Conservation (phyloP, 2,329 filamentous ascomycete species). For the Ophiobolus disseminans region DNA sequence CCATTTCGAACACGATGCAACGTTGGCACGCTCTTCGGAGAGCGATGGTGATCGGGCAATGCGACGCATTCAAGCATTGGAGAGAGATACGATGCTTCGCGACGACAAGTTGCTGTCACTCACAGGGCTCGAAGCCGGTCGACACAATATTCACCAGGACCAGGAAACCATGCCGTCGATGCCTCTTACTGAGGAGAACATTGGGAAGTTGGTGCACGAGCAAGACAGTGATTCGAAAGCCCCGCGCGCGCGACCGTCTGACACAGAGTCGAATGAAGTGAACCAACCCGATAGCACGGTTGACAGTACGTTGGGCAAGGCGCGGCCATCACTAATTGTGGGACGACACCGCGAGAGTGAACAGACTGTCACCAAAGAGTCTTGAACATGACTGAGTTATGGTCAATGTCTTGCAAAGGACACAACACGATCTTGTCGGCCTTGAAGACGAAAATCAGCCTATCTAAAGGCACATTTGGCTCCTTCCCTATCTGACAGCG, state of each 20-base stretch:
- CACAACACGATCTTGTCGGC: background rate
- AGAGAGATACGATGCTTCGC: slow-evolving; percentile 61
- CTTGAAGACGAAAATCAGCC: background rate
- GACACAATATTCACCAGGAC: slow-evolving; percentile 28
- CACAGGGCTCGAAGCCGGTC: slow-evolving; percentile 47
- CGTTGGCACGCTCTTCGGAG: slow-evolving; percentile 51
- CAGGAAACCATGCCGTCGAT: slow-evolving; percentile 27
- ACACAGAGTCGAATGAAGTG: slow-evolving; percentile 22
- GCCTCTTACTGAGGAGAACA: slow-evolving; percentile 48
- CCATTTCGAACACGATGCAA: slow-evolving; percentile 45
- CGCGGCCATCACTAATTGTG: slow-evolving; percentile 27
- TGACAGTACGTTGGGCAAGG: slow-evolving; percentile 18
- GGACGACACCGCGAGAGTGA: slow-evolving; percentile 33
- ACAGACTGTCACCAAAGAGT: slow-evolving; percentile 30
- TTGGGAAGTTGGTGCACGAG: slow-evolving; percentile 42
- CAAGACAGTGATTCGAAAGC: slow-evolving; percentile 28
- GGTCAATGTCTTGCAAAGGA: background rate
- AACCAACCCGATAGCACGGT: slow-evolving; percentile 25
- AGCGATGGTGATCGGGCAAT: slow-evolving; percentile 56
- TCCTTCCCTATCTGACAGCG: slow-evolving; percentile 8
- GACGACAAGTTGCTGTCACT: slow-evolving; percentile 63
- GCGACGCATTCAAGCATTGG: slow-evolving; percentile 59
- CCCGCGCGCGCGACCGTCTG: slow-evolving; percentile 17
- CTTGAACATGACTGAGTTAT: slow-evolving; percentile 7
- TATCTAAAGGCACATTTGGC: background rate